Evolutionary conservation across 208 protist genomes (phyloP).

Genomic region (Angomonas desouzai): DNA sequence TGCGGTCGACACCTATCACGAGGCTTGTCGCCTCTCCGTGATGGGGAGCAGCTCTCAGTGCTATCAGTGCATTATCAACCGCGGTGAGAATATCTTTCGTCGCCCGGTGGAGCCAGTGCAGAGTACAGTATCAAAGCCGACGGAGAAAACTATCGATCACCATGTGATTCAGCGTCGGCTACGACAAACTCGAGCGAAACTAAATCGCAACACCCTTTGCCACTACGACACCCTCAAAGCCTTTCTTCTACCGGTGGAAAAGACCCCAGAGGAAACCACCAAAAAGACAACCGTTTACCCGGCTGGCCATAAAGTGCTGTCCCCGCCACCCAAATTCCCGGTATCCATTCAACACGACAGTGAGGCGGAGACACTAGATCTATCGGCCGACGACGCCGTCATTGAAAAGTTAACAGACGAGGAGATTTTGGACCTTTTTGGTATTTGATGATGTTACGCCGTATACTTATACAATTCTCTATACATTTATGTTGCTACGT

Average conservation of each 20-base stretch:
- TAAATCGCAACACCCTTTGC: neutral
- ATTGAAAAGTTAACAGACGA: slow-evolving; percentile 48
- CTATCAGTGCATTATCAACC: neutral
- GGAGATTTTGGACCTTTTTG: slow-evolving; percentile 22
- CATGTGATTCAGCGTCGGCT: slow-evolving; percentile 8
- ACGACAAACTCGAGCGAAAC: slow-evolving; percentile 10
- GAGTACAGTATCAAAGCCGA: neutral
- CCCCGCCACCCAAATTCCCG: neutral
- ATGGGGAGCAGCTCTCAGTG: neutral
- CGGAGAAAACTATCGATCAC: neutral
- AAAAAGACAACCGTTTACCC: neutral
- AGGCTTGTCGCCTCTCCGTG: slow-evolving; percentile 21
- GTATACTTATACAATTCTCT: too few relatives aligned
- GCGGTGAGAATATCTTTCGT: neutral
- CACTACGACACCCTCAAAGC: slow-evolving; percentile 10
- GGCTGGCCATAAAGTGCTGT: neutral
- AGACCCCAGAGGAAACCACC: neutral
- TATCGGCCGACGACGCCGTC: slow-evolving; percentile 8
- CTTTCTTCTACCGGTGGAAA: neutral
- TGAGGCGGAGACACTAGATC: neutral
- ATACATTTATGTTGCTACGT: too few relatives aligned
- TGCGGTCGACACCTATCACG: neutral
- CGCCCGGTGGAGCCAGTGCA: neutral
- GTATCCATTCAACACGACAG: neutral
- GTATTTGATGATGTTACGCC: slow-evolving; percentile 8